Base-by-base conservation (phyloP, 1,284 basidiomycete species). In the Phylloporus gajari region DNA sequence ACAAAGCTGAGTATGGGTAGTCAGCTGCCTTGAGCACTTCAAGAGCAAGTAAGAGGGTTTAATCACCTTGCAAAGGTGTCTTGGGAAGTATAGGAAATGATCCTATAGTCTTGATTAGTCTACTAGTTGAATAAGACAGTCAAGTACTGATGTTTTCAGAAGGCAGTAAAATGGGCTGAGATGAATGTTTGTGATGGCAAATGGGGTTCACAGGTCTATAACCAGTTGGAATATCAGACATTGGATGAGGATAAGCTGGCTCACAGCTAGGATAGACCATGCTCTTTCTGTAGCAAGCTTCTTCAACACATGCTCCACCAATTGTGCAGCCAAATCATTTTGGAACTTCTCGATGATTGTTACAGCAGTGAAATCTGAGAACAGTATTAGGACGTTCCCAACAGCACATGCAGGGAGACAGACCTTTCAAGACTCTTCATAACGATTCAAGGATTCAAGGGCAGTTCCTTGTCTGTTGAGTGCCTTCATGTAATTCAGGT, bases 91-190 rank as follows among this genome's bases (percentile, higher is more conserved):
- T 79, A 23, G 95, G 96, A 69, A 90, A 88, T 25, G 92, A 83
- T 72, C 93, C 93, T 94, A 77, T 2, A 64, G 27, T 23, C 35
- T 3, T n/a, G 63, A 51, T 74, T 53, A 72, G 68, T 35, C 60
- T 44, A 70, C n/a, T 8, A 51, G 61, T 48, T 19, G 21, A 56
- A 71, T 70, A 66, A 46, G 68, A 64, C 9, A 61, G 7, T 48
- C 32, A 32, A n/a, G 15, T 61, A 70, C 93, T 76, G 77, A 94
- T 94, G 91, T 73, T 92, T 86, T 76, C 97, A 92, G 94, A 99
- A 99, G 17, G 98, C 97, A 73, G 97, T 94, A 80, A 99, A 95
- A 87, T 99, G 99, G 4, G 97, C 95, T 21, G 94, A 94, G 76
- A 98, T 95, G 84, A 99, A 99, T 4, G 95, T 97, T 75, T 92